Conservation (phyloP, 352 stramenopile species). For the Phytophthora podocarpi region DNA sequence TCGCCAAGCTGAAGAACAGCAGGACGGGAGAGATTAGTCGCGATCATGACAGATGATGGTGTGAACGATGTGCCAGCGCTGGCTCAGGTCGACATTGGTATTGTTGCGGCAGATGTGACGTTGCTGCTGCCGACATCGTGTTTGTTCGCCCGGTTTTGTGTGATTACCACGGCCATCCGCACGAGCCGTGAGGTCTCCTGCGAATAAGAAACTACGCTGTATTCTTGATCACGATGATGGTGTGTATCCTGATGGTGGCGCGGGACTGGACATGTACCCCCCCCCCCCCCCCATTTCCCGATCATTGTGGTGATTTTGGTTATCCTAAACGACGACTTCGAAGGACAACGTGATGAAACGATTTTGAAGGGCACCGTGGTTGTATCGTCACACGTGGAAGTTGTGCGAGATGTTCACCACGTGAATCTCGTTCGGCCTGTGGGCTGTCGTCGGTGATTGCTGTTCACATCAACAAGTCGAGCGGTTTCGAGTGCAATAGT, state of each 20-base stretch:
- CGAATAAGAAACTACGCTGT: conserved; percentile 93
- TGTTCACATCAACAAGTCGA: conserved; percentile 70
- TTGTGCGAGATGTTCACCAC: conserved; percentile 73
- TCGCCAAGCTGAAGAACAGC: conserved; percentile 88
- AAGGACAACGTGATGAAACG: too few species aligned
- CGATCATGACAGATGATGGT: conserved; percentile 88
- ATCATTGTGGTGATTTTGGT: conserved; percentile 91
- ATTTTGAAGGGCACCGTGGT: conserved; percentile 83
- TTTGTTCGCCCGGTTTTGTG: too few species aligned
- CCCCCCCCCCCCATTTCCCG: too few species aligned
- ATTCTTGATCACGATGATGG: conserved; percentile 90
- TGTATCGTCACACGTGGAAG: conserved; percentile 68
- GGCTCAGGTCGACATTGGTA: too few species aligned
- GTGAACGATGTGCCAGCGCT: too few species aligned
- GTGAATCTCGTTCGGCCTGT: conserved; percentile 70
- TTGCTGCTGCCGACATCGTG: too few species aligned
- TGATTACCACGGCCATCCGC: too few species aligned
- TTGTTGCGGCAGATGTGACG: too few species aligned
- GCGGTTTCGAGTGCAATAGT: conserved; percentile 52
- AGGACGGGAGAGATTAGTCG: conserved; percentile 78
- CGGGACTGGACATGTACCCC: conserved; percentile 91
- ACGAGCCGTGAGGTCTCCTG: too few species aligned
- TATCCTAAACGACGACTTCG: conserved; percentile 91
- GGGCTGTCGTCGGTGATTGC: conserved; percentile 70
- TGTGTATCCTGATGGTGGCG: conserved; percentile 86